Evolutionary conservation across 2,329 filamentous ascomycete species (phyloP).

Genomic region (Sporothrix mexicana): DNA sequence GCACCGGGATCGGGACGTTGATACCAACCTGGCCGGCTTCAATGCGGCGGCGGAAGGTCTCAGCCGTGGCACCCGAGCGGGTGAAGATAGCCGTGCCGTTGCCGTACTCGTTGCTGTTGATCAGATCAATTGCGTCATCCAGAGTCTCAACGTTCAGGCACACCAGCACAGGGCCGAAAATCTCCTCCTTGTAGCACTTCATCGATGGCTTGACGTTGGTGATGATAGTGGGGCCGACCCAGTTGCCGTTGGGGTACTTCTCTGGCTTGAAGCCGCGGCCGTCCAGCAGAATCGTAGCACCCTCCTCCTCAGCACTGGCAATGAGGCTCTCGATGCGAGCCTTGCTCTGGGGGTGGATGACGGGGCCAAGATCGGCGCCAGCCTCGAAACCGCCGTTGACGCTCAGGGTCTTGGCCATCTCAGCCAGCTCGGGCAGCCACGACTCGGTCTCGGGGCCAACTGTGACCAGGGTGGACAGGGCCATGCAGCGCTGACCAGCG

Average conservation of each 20-base stretch:
- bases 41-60: slow-evolving; percentile 78
- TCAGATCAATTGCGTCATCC: slow-evolving; percentile 78
- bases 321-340: slow-evolving; percentile 78
- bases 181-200: slow-evolving; percentile 84
- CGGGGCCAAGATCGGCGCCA: slow-evolving; percentile 79
- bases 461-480: slow-evolving; percentile 80
- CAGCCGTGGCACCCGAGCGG: slow-evolving; percentile 74
- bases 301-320: slow-evolving; percentile 76
- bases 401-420: slow-evolving; percentile 72
- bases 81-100: slow-evolving; percentile 89
- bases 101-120: slow-evolving; percentile 86
- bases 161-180: slow-evolving; percentile 84
- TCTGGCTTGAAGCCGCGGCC: slow-evolving; percentile 74
- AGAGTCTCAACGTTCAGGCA: slow-evolving; percentile 79
- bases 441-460: slow-evolving; percentile 79
- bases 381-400: slow-evolving; percentile 83
- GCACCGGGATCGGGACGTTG: slow-evolving; percentile 80
- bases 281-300: slow-evolving; percentile 81
- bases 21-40: slow-evolving; percentile 86
- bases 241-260: slow-evolving; percentile 87
- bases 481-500: slow-evolving; percentile 87
- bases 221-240: slow-evolving; percentile 83
- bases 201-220: slow-evolving; percentile 79
- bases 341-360: slow-evolving; percentile 81
- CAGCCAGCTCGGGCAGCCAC: slow-evolving; percentile 79